A percentile compares a stretch with the other conserved stretches of the same genome.
Evolutionary conservation across 2,329 filamentous ascomycete species (phyloP).

Genomic region (Microsporum audouinii): DNA sequence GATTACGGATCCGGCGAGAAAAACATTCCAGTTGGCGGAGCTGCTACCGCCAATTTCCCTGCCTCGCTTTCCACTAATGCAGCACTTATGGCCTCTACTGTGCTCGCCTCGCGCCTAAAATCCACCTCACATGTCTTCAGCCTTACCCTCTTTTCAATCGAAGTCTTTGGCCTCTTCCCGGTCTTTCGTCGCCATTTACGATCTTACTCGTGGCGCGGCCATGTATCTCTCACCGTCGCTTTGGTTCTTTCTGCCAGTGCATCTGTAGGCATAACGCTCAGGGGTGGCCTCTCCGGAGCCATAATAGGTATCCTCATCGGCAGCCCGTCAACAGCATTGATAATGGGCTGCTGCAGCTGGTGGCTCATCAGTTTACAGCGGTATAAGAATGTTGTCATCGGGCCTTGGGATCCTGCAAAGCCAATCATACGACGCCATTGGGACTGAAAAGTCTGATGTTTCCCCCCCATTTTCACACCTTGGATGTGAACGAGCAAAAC

Average conservation of each 20-base stretch:
- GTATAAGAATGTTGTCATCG: slow-evolving; percentile 98
- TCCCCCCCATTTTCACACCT: background rate
- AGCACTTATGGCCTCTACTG: slow-evolving; percentile 89
- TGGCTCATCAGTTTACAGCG: slow-evolving; percentile 95
- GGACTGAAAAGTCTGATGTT: slow-evolving; percentile 21
- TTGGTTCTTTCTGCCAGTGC: slow-evolving; percentile 71
- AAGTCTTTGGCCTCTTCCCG: slow-evolving; percentile 95
- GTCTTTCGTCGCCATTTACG: slow-evolving; percentile 85
- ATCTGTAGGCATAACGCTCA: slow-evolving; percentile 56
- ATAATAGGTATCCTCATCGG: slow-evolving; percentile 66
- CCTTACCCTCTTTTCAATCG: slow-evolving; percentile 88
- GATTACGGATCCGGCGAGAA: slow-evolving; percentile 64
- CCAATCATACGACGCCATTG: slow-evolving; percentile 44
- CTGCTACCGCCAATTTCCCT: slow-evolving; percentile 40
- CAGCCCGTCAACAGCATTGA: slow-evolving; percentile 59
- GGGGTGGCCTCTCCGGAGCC: slow-evolving; percentile 43
- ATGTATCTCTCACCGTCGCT: slow-evolving; percentile 61
- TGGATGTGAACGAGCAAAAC: background rate
- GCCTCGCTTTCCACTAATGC: slow-evolving; percentile 80
- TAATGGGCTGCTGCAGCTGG: slow-evolving; percentile 92
- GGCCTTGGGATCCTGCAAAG: slow-evolving; percentile 91
- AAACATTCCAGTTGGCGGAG: slow-evolving; percentile 15
- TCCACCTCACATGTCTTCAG: slow-evolving; percentile 91
- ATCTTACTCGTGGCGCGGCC: slow-evolving; percentile 69
- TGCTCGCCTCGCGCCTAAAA: slow-evolving; percentile 78